A percentile compares a stretch with the other conserved stretches of the same genome.
Conservation (phyloP, 139 green algal species). For the Limnomonas spitsbergensis region DNA sequence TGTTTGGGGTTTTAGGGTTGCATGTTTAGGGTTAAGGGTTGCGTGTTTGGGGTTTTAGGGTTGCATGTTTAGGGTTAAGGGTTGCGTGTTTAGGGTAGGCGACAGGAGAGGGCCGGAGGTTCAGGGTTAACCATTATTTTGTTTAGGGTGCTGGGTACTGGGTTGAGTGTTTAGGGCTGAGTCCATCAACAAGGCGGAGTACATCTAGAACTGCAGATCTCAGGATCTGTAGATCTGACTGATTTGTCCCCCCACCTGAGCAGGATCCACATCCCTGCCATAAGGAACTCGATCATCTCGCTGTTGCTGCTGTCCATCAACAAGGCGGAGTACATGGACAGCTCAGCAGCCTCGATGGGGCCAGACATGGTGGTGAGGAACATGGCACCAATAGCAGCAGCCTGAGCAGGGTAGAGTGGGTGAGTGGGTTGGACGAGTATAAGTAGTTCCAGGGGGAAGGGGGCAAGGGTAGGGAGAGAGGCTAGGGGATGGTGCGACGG, state of each 20-base stretch:
- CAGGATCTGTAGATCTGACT: too few relatives aligned
- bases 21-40: too few relatives aligned
- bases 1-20: too few relatives aligned
- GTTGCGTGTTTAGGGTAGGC: too few relatives aligned
- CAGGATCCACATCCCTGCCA: conserved; percentile 79
- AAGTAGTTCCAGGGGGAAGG: background rate
- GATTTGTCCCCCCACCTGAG: conserved; percentile 28
- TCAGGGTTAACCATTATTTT: too few relatives aligned
- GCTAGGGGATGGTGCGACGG: background rate
- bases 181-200: background rate
- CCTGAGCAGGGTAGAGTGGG: conserved; percentile 21
- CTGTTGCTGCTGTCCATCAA: conserved; percentile 50
- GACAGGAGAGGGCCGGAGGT: too few relatives aligned
- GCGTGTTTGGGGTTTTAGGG: too few relatives aligned
- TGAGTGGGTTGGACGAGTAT: background rate
- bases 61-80: too few relatives aligned
- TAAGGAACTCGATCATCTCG: conserved; percentile 73
- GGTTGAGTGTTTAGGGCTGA: too few relatives aligned
- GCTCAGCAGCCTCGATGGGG: conserved; percentile 47
- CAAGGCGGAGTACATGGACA: conserved; percentile 64
- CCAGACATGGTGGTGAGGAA: conserved; percentile 73
- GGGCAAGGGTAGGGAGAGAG: background rate
- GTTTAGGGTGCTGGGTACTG: too few relatives aligned
- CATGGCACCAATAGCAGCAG: conserved; percentile 70
- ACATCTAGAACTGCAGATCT: background rate